Conservation (phyloP, 2,329 filamentous ascomycete genomes). For the Thelonectria discophora region DNA sequence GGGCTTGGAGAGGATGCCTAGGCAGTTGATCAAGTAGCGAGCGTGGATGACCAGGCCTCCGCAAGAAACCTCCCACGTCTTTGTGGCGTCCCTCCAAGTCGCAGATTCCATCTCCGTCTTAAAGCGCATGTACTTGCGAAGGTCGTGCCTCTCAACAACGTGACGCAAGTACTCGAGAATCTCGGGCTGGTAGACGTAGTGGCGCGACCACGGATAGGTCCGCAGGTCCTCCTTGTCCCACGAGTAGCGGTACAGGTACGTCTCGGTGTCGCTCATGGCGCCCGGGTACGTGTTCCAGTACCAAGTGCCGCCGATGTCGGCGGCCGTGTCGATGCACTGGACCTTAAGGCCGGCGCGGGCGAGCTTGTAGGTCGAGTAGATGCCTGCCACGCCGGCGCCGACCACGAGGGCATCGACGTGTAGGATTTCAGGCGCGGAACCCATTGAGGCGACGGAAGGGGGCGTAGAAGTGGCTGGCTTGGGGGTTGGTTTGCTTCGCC, state of each 20-base stretch:
- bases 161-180: not conserved
- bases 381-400: conserved; percentile 18
- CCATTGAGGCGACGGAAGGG: not conserved
- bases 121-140: not conserved
- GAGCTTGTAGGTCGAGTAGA: conserved; percentile 14
- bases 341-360: conserved; percentile 6
- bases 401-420: conserved; percentile 19
- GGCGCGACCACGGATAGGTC: not conserved
- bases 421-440: not conserved
- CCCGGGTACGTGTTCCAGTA: conserved; percentile 23
- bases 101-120: not conserved
- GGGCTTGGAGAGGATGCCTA: conserved; percentile 1
- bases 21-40: not conserved
- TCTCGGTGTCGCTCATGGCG: conserved; percentile 25
- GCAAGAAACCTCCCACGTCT: not conserved
- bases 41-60: not conserved
- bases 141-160: not conserved
- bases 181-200: not conserved
- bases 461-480: too few species aligned
- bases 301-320: conserved; percentile 22
- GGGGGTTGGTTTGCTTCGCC: too few species aligned
- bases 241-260: conserved; percentile 6
- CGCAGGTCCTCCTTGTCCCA: conserved; percentile 5
- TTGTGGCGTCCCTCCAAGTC: not conserved
- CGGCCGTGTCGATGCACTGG: conserved; percentile 13